These are phyloP conservation scores for Decorospora gaudefroyi DNA, from an alignment of 2,329 filamentous ascomycete species.

Conservation along the genomic window DNA sequence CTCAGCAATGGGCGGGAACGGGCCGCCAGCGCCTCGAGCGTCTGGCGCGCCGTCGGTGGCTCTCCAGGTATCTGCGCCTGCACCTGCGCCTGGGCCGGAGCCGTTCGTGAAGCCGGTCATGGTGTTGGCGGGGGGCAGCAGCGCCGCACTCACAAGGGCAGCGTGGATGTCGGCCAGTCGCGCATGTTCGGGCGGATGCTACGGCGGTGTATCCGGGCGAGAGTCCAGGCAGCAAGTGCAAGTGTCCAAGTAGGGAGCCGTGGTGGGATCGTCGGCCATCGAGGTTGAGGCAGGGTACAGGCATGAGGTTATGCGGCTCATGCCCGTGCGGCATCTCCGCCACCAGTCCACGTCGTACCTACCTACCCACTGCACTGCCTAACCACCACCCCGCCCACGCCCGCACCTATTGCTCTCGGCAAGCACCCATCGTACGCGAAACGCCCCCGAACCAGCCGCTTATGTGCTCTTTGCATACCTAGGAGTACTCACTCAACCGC, in stretches of 20 bases:
- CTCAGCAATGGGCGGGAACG: constrained; percentile 51
- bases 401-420: not conserved
- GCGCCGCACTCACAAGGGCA: constrained; percentile 49
- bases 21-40: constrained; percentile 26
- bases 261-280: constrained; percentile 8
- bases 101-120: constrained; percentile 43
- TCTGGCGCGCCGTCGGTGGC: constrained; percentile 33
- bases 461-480: not conserved
- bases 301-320: constrained; percentile 16
- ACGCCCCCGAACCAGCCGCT: not conserved
- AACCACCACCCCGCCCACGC: constrained; percentile 6
- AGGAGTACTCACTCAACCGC: not conserved
- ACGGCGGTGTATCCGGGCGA: not conserved
- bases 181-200: constrained; percentile 28
- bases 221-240: not conserved
- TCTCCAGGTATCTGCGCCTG: constrained; percentile 30
- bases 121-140: constrained; percentile 34
- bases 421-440: not conserved
- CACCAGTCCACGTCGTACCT: constrained; percentile 10
- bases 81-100: constrained; percentile 23
- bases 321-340: constrained; percentile 18
- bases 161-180: constrained; percentile 26
- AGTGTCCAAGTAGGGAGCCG: not conserved
- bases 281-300: constrained; percentile 8
- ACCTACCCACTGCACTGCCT: constrained; percentile 20